Base-by-base conservation (phyloP, 176 grass and related monocot species). In the Rhynchospora breviuscula region DNA sequence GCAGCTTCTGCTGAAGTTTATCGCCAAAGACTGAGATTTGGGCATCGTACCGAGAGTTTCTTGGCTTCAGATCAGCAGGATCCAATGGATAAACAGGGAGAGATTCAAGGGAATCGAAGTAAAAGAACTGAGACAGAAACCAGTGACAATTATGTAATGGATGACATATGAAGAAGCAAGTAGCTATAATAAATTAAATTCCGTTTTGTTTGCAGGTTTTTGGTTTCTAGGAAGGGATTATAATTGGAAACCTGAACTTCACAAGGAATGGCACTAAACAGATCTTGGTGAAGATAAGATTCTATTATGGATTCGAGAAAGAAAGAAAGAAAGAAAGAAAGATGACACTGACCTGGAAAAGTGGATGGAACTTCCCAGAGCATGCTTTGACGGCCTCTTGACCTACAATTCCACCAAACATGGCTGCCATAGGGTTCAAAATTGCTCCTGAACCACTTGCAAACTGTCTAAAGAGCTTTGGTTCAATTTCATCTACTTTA, bases 1-100 rank as follows among this genome's bases (percentile, higher is more conserved):
- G 79, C 61, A 94, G 67, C 71, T 94, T 94, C 65, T 94, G 92
- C 78, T 92, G 93, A 80, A 94, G 88, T 85, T 92, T 94, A 65
- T 84, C 90, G 46, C 93, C 93, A 87, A 94, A 94, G 22, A 94
- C 90, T 85, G 93, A 94, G 63, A 95, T 90, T 81, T 95, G 90
- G 61, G 93, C 90, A 92, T 95, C 90, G 63, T 95, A 90, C 47
- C 88, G 84, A 78, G 90, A 87, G 69, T 90, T 92, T 54, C 81
- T 59, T 87, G 88, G 82, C 81, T 92, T 95, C 78, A 95, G 81
- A 63, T 95, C 93, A 87, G 85, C 78, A 80, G 72, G 31, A 60
- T 95, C 85, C 84, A 95, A 75, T 54, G 80, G 79, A 73, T 95
- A 83, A 67, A 85, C 77, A 67, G 90, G 93, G 49, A 95, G 88